These are phyloP conservation scores for Stenocarpella maydis DNA, from an alignment of 2,329 filamentous ascomycete species.

Conservation along the genomic window DNA sequence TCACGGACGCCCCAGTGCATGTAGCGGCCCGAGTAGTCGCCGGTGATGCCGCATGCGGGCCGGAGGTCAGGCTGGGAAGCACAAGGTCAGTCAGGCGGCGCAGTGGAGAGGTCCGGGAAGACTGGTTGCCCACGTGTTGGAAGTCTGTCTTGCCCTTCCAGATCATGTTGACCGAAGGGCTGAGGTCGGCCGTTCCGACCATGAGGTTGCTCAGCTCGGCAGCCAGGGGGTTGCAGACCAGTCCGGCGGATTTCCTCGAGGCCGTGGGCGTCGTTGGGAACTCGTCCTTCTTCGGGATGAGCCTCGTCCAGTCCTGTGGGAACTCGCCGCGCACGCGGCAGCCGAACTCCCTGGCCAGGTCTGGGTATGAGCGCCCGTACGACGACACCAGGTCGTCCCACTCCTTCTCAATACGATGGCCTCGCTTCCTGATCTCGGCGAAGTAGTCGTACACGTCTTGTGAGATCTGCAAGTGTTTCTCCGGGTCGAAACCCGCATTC, in stretches of 20 bases:
- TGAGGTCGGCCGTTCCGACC: constrained; percentile 57
- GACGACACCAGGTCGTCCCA: constrained; percentile 53
- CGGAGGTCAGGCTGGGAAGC: constrained; percentile 36
- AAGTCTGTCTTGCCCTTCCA: constrained; percentile 60
- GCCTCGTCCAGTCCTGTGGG: constrained; percentile 55
- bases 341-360: constrained; percentile 52
- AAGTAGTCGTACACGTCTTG: constrained; percentile 62
- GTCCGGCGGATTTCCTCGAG: constrained; percentile 55
- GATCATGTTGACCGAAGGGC: constrained; percentile 58
- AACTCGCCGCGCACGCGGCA: constrained; percentile 57
- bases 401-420: constrained; percentile 53
- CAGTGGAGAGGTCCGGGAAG: neutral
- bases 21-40: constrained; percentile 62
- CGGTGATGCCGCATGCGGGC: constrained; percentile 43
- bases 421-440: constrained; percentile 53
- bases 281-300: constrained; percentile 54
- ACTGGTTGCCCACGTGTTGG: constrained; percentile 50
- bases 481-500: constrained; percentile 57
- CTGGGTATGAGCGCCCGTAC: constrained; percentile 38
- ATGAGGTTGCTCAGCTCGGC: constrained; percentile 50
- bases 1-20: constrained; percentile 69
- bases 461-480: constrained; percentile 54
- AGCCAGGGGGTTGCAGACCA: constrained; percentile 58
- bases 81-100: neutral
- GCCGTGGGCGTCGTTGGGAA: constrained; percentile 60